Evolutionary conservation across 2,329 filamentous ascomycete genomes (phyloP).

Genomic region (Cryphonectria carpinicola): DNA sequence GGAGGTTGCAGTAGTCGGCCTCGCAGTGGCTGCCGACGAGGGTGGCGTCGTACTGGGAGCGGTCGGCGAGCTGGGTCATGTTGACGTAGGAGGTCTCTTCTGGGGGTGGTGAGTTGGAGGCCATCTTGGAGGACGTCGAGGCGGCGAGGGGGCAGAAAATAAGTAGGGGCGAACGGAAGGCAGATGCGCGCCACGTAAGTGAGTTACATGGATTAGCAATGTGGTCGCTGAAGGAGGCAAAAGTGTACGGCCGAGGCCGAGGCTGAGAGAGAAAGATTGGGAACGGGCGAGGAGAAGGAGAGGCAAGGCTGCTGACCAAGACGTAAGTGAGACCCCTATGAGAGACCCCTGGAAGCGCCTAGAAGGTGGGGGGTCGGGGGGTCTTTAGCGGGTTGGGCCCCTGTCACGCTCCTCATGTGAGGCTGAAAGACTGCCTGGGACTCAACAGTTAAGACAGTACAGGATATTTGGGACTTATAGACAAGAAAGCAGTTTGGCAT

Average conservation of each 20-base stretch:
- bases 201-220: constrained; percentile 25
- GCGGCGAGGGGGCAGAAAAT: constrained; percentile 7
- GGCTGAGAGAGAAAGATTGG: constrained; percentile 33
- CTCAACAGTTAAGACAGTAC: background rate
- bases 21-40: constrained; percentile 91
- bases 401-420: background rate
- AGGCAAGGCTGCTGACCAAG: constrained; percentile 28
- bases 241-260: constrained; percentile 41
- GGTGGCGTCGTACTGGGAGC: constrained; percentile 64
- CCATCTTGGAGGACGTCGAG: constrained; percentile 46
- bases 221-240: background rate
- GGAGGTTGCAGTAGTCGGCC: constrained; percentile 86
- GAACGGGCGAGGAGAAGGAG: constrained; percentile 1
- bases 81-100: constrained; percentile 63
- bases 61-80: constrained; percentile 65
- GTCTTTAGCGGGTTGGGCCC: constrained; percentile 2
- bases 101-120: constrained; percentile 49
- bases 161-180: constrained; percentile 8
- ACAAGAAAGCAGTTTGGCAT: background rate
- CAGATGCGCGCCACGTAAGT: constrained; percentile 25
- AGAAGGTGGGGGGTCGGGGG: constrained; percentile 14
- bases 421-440: background rate
- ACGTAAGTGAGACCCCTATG: constrained; percentile 10
- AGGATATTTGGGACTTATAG: background rate
- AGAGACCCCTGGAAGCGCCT: constrained; percentile 19